Evolutionary conservation across 2,329 filamentous ascomycete species (phyloP).

Genomic region (Nothomitra cinnamomea): DNA sequence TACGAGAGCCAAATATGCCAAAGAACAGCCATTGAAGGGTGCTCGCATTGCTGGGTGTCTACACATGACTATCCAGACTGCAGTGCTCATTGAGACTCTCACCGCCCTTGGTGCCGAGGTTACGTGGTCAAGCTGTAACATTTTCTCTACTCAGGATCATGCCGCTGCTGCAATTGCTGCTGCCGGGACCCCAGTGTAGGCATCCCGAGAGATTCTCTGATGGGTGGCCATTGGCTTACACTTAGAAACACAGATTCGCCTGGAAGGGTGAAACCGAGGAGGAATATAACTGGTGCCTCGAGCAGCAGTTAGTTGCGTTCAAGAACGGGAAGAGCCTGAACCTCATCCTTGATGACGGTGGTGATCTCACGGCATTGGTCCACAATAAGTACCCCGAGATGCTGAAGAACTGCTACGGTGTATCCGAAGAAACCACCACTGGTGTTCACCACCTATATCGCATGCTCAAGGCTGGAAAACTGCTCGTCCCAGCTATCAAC

Average conservation of each 20-base stretch:
- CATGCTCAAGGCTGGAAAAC: constrained; percentile 82
- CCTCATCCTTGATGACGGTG: constrained; percentile 97
- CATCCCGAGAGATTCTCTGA: constrained; percentile 20
- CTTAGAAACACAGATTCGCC: constrained; percentile 33
- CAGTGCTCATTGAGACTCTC: constrained; percentile 97
- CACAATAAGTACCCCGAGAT: constrained; percentile 97
- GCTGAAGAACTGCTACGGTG: constrained; percentile 95
- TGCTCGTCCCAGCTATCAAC: constrained; percentile 92
- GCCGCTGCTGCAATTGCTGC: constrained; percentile 95
- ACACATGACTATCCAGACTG: constrained; percentile 99
- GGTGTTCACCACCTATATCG: constrained; percentile 98
- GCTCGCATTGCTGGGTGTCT: constrained; percentile 94
- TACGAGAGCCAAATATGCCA: constrained; percentile 79
- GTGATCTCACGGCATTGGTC: constrained; percentile 89
- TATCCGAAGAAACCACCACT: constrained; percentile 98
- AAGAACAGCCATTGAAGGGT: constrained; percentile 84
- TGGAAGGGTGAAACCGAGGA: constrained; percentile 95
- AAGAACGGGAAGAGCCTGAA: constrained; percentile 94
- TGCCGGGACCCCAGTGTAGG: constrained; percentile 67
- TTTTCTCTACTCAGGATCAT: constrained; percentile 98
- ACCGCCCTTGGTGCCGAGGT: constrained; percentile 89
- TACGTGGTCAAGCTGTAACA: constrained; percentile 99
- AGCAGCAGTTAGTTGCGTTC: constrained; percentile 95
- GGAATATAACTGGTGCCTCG: constrained; percentile 98
- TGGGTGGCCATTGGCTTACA: constrained; percentile 6